Conservation (phyloP, 2,329 filamentous ascomycete species). For the Tolypocladium ovalisporum region DNA sequence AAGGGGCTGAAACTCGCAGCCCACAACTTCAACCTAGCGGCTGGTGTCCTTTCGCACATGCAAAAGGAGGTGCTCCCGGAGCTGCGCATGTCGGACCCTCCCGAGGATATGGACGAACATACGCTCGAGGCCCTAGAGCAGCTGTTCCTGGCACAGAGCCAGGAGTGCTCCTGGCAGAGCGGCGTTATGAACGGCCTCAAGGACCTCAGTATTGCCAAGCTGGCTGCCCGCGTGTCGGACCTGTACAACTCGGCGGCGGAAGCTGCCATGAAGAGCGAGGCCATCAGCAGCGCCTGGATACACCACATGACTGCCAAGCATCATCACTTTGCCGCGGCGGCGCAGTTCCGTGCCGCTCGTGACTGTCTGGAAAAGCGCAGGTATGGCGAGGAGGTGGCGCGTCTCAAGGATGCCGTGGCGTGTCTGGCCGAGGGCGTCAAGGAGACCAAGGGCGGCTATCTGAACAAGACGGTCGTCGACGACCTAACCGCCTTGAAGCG, state of each 20-base stretch:
- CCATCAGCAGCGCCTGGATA: slow-evolving; percentile 90
- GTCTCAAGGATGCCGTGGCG: slow-evolving; percentile 67
- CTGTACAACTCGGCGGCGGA: slow-evolving; percentile 79
- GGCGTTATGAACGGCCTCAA: slow-evolving; percentile 90
- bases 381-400: slow-evolving; percentile 90
- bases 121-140: slow-evolving; percentile 77
- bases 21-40: slow-evolving; percentile 80
- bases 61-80: slow-evolving; percentile 70
- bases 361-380: slow-evolving; percentile 88
- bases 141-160: slow-evolving; percentile 81
- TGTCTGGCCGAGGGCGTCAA: slow-evolving; percentile 82
- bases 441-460: slow-evolving; percentile 60
- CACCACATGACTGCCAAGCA: slow-evolving; percentile 97
- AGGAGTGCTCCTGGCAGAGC: slow-evolving; percentile 98
- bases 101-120: slow-evolving; percentile 89
- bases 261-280: slow-evolving; percentile 76
- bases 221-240: slow-evolving; percentile 83
- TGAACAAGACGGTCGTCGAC: slow-evolving; percentile 70
- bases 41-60: slow-evolving; percentile 73
- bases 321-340: slow-evolving; percentile 91
- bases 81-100: slow-evolving; percentile 66
- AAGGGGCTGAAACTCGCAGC: slow-evolving; percentile 83
- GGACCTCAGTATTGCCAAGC: slow-evolving; percentile 81
- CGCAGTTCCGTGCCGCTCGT: slow-evolving; percentile 82
- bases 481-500: slow-evolving; percentile 78